phyloP scores from a whole-genome alignment of 768 basidiomycete species.

The Megacollybia marginata region DNA sequence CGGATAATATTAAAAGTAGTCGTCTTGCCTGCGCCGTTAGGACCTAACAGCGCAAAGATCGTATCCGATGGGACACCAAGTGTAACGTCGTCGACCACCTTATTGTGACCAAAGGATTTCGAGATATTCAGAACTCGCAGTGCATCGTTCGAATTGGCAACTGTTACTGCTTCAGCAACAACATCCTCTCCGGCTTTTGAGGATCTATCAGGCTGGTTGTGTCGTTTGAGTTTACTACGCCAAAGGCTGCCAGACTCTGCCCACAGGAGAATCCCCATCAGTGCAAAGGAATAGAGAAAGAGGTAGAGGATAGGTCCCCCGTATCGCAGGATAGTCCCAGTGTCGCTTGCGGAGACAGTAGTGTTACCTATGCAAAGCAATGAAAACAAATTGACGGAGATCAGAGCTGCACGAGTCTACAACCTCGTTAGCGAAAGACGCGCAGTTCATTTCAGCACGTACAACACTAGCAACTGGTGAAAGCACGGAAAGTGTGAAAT shows the following conservation, averaged over 20 bases:
- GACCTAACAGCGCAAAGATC: slow-evolving; percentile 68
- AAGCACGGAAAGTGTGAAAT: slow-evolving; percentile 61
- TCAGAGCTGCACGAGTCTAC: slow-evolving; percentile 61
- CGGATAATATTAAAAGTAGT: slow-evolving; percentile 79
- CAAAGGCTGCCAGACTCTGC: slow-evolving; percentile 61
- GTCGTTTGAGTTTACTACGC: slow-evolving; percentile 27
- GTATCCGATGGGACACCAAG: slow-evolving; percentile 58
- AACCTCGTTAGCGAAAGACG: not conserved
- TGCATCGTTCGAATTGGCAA: slow-evolving; percentile 42
- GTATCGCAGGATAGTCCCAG: slow-evolving; percentile 50
- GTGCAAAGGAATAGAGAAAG: slow-evolving; percentile 47
- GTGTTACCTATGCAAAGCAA: slow-evolving; percentile 56
- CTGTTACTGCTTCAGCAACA: slow-evolving; percentile 40
- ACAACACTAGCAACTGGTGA: slow-evolving; percentile 68
- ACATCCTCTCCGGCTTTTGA: slow-evolving; percentile 39
- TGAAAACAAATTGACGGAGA: slow-evolving; percentile 75
- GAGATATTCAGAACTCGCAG: slow-evolving; percentile 57
- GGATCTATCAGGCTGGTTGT: slow-evolving; percentile 2
- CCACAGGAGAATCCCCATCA: slow-evolving; percentile 61
- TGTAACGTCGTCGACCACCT: slow-evolving; percentile 68
- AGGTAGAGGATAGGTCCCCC: slow-evolving; percentile 76
- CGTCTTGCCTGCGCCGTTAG: slow-evolving; percentile 81
- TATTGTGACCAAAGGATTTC: slow-evolving; percentile 49
- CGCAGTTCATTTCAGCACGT: slow-evolving; percentile 19
- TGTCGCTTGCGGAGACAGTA: slow-evolving; percentile 35